Evolutionary conservation across 2,329 filamentous ascomycete species (phyloP), one percentile per base, ranked within the genome.

Genomic region (Sclerotinia nivalis): DNA sequence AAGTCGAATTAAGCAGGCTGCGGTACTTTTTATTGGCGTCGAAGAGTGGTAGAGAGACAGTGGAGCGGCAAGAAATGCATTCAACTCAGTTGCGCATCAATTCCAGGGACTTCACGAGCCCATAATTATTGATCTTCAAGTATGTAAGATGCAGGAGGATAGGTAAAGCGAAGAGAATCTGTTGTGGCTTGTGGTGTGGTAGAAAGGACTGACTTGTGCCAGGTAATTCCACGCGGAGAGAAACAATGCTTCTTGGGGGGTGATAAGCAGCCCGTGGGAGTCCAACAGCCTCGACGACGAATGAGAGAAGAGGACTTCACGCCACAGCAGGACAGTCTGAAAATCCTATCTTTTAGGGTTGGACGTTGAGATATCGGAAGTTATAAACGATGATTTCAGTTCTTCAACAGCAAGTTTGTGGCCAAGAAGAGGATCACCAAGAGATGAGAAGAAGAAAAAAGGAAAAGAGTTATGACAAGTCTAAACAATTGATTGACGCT

Each of bases 171-270:
- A 65, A 60, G 71, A 69, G 59, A 69, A 55, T 67, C 70, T 74
- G 76, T 76, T 74, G 76, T 76, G 76, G 76, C 74, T 77, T 75
- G 67, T 52, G 71, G 54, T 69, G 58, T 73, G 74, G 70, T 69
- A 69, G 62, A 73, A 70, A 66, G 71, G 25, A 71, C 69, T 70
- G 72, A 62, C 40, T 54, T 47, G 49, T 64, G 58, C 67, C 31
- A 75, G 75, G 73, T 74, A 75, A 75, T 76, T 75, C 70, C 70
- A 74, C 71, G 74, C 73, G 73, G 71, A 74, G 72, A 73, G 68
- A 68, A 73, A 64, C 70, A 69, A 54, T 69, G 58, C 71, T 73
- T 73, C 67, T 70, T 72, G 55, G 61, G 61, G 61, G 71, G 34
- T 71, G 71, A 75, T 73, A 75, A 74, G 75, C 72, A 74, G 70